A percentile compares a stretch with the other conserved stretches of the same genome.
These are phyloP conservation scores for Scleromitrula shiraiana DNA, from an alignment of 2,329 filamentous ascomycete genomes.

Conservation along the genomic window DNA sequence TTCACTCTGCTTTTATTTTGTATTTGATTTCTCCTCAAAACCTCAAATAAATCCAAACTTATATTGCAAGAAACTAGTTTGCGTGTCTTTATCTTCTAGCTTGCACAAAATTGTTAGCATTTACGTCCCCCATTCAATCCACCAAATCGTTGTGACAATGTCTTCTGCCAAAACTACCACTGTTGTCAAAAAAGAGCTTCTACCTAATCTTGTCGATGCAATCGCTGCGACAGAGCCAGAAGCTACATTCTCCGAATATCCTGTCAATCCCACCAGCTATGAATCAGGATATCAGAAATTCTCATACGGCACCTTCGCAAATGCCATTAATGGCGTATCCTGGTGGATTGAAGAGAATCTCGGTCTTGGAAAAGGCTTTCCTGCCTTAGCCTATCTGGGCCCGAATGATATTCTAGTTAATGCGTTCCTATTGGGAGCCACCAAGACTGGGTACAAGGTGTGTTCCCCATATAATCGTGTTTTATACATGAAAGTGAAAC, in stretches of 20 bases:
- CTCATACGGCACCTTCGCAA: conserved; percentile 10
- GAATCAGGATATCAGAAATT: conserved; percentile 10
- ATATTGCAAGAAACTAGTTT: not conserved
- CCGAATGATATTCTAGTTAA: not conserved
- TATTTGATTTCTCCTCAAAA: too few relatives aligned
- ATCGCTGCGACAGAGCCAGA: conserved; percentile 1
- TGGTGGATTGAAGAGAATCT: conserved; percentile 13
- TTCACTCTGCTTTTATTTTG: too few relatives aligned
- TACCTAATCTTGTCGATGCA: conserved; percentile 2
- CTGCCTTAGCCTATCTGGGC: conserved; percentile 39
- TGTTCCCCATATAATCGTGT: not conserved
- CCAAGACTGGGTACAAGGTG: conserved; percentile 7
- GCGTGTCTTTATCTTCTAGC: not conserved
- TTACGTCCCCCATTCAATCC: not conserved
- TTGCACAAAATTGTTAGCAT: not conserved
- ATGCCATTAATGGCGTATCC: conserved; percentile 15
- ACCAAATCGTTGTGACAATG: not conserved
- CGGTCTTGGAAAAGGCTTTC: conserved; percentile 20
- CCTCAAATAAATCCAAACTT: too few relatives aligned
- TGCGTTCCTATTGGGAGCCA: conserved; percentile 1
- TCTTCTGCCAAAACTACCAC: not conserved
- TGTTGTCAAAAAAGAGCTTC: not conserved
- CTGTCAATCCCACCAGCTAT: not conserved
- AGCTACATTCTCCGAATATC: conserved; percentile 5
- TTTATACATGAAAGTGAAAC: not conserved